A percentile compares a stretch with the other conserved stretches of the same genome.
Conservation (phyloP, 2,329 filamentous ascomycete species). For the Nigrograna mackinnonii region DNA sequence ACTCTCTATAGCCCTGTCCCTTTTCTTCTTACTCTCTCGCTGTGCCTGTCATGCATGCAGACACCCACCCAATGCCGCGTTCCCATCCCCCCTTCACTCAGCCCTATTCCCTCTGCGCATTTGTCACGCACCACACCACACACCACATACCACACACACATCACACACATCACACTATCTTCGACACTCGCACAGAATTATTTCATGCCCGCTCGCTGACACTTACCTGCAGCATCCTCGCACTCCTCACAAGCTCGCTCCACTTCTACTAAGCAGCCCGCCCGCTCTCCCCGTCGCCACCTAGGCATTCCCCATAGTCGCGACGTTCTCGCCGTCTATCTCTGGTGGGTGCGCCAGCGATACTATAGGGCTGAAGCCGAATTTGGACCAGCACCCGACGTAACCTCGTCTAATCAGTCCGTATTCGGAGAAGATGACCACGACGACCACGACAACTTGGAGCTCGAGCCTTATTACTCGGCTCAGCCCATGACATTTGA, state of each 20-base stretch:
- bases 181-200: too few species aligned
- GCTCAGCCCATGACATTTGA: too few species aligned
- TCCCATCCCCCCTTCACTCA: too few species aligned
- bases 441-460: not conserved
- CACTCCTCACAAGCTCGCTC: too few species aligned
- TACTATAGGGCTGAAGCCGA: conserved; percentile 8
- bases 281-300: not conserved
- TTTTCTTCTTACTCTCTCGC: not conserved
- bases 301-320: conserved; percentile 23
- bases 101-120: too few species aligned
- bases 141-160: too few species aligned
- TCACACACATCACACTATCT: too few species aligned
- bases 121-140: too few species aligned
- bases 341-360: conserved; percentile 22
- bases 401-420: conserved; percentile 5
- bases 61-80: not conserved
- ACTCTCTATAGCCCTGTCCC: not conserved
- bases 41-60: not conserved
- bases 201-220: too few species aligned
- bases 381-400: not conserved
- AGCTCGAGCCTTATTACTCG: too few species aligned
- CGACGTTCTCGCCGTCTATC: conserved; percentile 24
- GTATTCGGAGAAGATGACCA: conserved; percentile 6
- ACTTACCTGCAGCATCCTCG: too few species aligned
- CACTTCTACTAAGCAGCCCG: not conserved